Evolutionary conservation across 495 filamentous ascomycete genomes (phyloP), one percentile per base, ranked within the genome.

Genomic region (Annulohypoxylon moriforme): DNA sequence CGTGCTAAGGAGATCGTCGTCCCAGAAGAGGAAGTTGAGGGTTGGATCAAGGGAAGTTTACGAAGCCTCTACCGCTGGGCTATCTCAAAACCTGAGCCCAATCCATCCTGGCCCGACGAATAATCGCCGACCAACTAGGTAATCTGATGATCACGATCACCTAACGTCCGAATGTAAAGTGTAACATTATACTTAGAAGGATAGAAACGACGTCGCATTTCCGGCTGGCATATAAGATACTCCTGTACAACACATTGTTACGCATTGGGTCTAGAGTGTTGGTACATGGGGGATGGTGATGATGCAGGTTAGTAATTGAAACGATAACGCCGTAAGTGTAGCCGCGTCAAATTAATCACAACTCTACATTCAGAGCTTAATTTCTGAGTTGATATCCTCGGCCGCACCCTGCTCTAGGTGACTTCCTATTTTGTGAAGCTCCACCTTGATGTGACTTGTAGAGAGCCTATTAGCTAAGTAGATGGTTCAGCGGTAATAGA

Each of bases 11-110:
- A 81, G 67, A 89, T 94, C 59, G 83, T 82, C 24, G 83, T 89
- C 29, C 85, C 88, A 1, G 83, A 88, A 77, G 90, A 90, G 76
- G 90, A 93, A 73, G 80, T 93, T 46, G 85, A 90, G 69, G 90
- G 90, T 22, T 87, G 80, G 81, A 85, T 85, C 46, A 88, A 86
- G 77, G 84, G 85, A 1, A 79, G 80, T 20, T 57, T 85, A 50
- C 77, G 84, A 9, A 72, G 78, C 55, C 69, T 84, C 8, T 85
- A 75, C 44, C 82, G 80, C 20, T 86, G 83, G 83, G 80, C 82
- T 1, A 66, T 73, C 10, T 76, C 69, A 34, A 71, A 74, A 46
- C 76, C 76, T 2, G 60, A 67, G 29, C 74, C 76, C 22, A 76
- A 74, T 27, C 76, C 76, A 8, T 58, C 68, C 0, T 73, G 65